phyloP scores from a whole-genome alignment of 129 eudicot species.

The Erigeron canadensis region DNA sequence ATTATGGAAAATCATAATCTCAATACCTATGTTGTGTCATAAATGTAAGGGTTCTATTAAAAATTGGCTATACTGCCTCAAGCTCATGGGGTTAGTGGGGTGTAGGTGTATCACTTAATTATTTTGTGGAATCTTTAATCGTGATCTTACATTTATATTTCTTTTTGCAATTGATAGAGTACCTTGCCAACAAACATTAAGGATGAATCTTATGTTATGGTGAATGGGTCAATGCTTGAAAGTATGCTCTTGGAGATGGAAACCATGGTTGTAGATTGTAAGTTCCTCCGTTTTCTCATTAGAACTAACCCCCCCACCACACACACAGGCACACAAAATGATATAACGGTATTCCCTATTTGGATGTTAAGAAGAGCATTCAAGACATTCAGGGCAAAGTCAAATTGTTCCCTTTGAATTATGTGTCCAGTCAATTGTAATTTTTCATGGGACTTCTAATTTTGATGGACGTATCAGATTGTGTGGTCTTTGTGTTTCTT shows the following conservation, averaged over 20 bases:
- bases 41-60: too few species aligned
- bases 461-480: not conserved
- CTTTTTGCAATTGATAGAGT: constrained; percentile 26
- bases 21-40: too few species aligned
- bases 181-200: constrained; percentile 19
- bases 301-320: not conserved
- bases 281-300: not conserved
- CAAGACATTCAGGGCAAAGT: too few species aligned
- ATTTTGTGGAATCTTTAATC: not conserved
- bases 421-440: not conserved
- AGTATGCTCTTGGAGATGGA: constrained; percentile 25
- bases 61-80: not conserved
- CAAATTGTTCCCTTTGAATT: not conserved
- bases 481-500: constrained; percentile 8
- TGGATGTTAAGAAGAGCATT: not conserved
- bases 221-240: constrained; percentile 21
- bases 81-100: constrained; percentile 5
- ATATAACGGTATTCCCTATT: not conserved
- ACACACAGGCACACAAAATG: not conserved
- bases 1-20: too few species aligned
- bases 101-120: constrained; percentile 9
- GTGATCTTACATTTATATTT: not conserved
- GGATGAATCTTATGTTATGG: constrained; percentile 15
- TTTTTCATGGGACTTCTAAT: constrained; percentile 3
- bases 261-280: constrained; percentile 27